Evolutionary conservation across 768 basidiomycete genomes (phyloP).

Genomic region (Rickenella mellea): DNA sequence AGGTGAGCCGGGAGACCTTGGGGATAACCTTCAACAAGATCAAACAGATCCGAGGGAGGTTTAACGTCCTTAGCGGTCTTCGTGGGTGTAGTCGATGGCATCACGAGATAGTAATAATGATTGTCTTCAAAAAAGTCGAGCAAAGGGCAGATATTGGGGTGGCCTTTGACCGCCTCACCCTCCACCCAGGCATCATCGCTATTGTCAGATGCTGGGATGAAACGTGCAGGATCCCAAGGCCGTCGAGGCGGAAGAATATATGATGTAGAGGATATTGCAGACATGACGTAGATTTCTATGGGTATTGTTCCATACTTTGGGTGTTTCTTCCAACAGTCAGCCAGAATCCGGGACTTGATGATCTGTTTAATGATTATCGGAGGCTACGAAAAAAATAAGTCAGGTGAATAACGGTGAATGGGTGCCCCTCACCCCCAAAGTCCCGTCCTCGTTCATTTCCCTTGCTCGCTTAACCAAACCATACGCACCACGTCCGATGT

Average conservation of each 20-base stretch:
- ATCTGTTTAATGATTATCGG: slow-evolving; percentile 94
- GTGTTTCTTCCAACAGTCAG: slow-evolving; percentile 99
- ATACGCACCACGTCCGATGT: slow-evolving; percentile 92
- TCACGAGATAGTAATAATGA: slow-evolving; percentile 91
- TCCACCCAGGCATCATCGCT: slow-evolving; percentile 48
- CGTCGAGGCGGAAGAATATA: slow-evolving; percentile 71
- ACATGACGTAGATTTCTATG: slow-evolving; percentile 95
- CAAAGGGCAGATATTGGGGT: slow-evolving; percentile 91
- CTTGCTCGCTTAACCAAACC: slow-evolving; percentile 88
- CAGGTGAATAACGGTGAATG: slow-evolving; percentile 2
- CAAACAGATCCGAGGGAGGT: slow-evolving; percentile 81
- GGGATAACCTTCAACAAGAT: slow-evolving; percentile 85
- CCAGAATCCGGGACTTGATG: slow-evolving; percentile 95
- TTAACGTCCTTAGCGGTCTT: slow-evolving; percentile 39
- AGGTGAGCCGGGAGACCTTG: slow-evolving; percentile 69
- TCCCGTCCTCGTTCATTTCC: slow-evolving; percentile 65
- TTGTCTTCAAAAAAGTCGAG: slow-evolving; percentile 96
- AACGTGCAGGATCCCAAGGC: slow-evolving; percentile 76
- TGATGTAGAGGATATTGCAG: slow-evolving; percentile 72
- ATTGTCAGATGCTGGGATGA: slow-evolving; percentile 11
- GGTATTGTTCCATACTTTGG: slow-evolving; percentile 92
- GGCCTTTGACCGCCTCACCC: slow-evolving; percentile 69
- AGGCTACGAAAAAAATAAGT: slow-evolving; percentile 40
- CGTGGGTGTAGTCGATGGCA: slow-evolving; percentile 68
- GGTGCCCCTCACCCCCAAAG: slow-evolving; percentile 62